A percentile compares a stretch with the other conserved stretches of the same genome.
phyloP scores from a whole-genome alignment of 1,139 yeast genomes.

The Taiozyma onychis region DNA sequence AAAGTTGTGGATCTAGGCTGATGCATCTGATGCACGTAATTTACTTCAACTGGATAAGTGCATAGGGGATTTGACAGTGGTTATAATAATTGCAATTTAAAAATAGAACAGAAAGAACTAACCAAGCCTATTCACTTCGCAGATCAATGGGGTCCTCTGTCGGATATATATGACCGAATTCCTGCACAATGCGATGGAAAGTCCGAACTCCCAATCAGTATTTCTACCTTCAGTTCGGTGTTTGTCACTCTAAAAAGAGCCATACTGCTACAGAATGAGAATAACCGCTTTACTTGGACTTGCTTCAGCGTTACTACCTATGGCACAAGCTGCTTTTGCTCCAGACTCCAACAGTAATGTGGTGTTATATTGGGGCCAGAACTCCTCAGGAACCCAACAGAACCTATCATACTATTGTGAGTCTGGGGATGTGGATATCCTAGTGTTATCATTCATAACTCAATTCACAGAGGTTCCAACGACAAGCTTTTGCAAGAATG shows the following conservation, averaged over 20 bases:
- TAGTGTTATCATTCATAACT: constrained; percentile 63
- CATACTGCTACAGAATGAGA: not conserved
- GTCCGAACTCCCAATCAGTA: not conserved
- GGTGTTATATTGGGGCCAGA: constrained; percentile 84
- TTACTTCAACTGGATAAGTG: not conserved
- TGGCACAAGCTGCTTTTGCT: constrained; percentile 32
- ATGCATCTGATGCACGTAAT: not conserved
- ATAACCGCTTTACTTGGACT: not conserved
- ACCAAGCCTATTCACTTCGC: not conserved
- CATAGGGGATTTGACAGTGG: not conserved
- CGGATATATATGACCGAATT: not conserved
- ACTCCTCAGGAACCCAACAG: constrained; percentile 45
- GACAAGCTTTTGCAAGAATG: constrained; percentile 10
- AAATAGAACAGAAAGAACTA: not conserved
- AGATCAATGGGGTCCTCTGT: not conserved
- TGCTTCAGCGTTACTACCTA: not conserved
- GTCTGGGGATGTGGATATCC: constrained; percentile 52
- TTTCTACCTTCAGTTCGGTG: not conserved
- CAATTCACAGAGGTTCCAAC: constrained; percentile 25
- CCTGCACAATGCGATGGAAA: not conserved
- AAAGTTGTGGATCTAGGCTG: not conserved
- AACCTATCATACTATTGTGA: constrained; percentile 56
- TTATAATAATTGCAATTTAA: not conserved
- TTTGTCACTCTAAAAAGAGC: not conserved
- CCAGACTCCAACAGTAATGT: constrained; percentile 49